Evolutionary conservation across 2,329 filamentous ascomycete genomes (phyloP), one percentile per base, ranked within the genome.

Genomic region (Phaeomoniella chlamydospora): DNA sequence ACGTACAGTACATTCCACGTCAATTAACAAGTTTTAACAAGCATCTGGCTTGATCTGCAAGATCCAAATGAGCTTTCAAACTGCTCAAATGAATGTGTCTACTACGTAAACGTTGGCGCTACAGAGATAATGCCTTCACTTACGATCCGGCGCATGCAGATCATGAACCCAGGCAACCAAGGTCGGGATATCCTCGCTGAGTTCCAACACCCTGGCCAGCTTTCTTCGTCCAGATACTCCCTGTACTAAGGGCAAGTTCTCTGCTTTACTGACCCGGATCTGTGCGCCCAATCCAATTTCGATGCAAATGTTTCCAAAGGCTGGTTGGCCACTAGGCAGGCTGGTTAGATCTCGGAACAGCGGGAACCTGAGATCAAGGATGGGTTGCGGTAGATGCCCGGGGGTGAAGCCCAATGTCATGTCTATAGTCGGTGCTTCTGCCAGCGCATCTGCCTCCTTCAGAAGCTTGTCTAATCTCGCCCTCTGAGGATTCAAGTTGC

Each of bases 161-260:
- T 26, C 22, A n/a, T 26, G 22, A 6, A 34, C 16, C 13, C 17
- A 34, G 9, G 32, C 32, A 12, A 34, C 9, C 16, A 34, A 18
- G 16, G 18, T 17, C n/a, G 32, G 16, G 11, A 34, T 12, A 18
- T 34, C 32, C 18, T 34, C 32, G 13, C 32, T 34, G 11, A 34
- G 14, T 12, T 34, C 32, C 18, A 34, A 13, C 18, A 34, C 18
- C 15, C 16, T 18, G 9, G 14, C 12, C 13, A 34, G 15, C 17
- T 34, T 34, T 16, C 18, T 9, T 18, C 32, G 32, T 18, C 14
- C 32, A 15, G 9, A 17, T 16, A 9, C 17, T 9, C 14, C n/a
- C 13, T 34, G 4, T 6, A 18, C 14, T 5, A 18, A 34, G 11
- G 32, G 14, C 9, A 34, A 6, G 17, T 34, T 34, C 16, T 34